Conservation (phyloP, 768 basidiomycete genomes). For the Termitomyces heimii region DNA sequence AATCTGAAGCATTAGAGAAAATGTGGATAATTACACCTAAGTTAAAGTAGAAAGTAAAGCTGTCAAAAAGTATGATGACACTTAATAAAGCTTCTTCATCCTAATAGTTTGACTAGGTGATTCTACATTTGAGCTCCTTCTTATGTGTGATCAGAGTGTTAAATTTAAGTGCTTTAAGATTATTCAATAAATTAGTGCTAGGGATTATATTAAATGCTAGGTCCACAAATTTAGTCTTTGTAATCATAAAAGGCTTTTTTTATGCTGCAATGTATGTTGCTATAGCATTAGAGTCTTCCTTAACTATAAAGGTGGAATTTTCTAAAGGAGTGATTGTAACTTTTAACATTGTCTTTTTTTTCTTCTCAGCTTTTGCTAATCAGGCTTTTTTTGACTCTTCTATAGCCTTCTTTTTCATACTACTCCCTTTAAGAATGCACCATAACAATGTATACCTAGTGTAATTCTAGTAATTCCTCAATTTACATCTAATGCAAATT, state of each 20-base stretch:
- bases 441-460: neutral
- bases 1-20: too few relatives aligned
- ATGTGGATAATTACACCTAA: too few relatives aligned
- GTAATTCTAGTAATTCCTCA: neutral
- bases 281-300: neutral
- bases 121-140: too few relatives aligned
- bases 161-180: neutral
- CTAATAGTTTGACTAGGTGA: too few relatives aligned
- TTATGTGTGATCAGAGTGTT: neutral
- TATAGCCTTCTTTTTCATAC: neutral
- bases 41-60: too few relatives aligned
- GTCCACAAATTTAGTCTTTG: neutral
- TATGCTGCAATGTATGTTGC: neutral
- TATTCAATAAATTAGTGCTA: neutral
- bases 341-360: neutral
- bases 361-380: neutral
- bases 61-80: too few relatives aligned
- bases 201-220: neutral
- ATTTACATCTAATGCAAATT: neutral
- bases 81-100: too few relatives aligned
- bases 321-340: neutral
- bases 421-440: neutral
- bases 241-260: neutral
- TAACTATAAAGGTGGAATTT: neutral
- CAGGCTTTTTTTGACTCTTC: neutral